Evolutionary conservation across 179 eudicot genomes (phyloP), one percentile per base, ranked within the genome.

Genomic region (Sideroxylon spinosum): DNA sequence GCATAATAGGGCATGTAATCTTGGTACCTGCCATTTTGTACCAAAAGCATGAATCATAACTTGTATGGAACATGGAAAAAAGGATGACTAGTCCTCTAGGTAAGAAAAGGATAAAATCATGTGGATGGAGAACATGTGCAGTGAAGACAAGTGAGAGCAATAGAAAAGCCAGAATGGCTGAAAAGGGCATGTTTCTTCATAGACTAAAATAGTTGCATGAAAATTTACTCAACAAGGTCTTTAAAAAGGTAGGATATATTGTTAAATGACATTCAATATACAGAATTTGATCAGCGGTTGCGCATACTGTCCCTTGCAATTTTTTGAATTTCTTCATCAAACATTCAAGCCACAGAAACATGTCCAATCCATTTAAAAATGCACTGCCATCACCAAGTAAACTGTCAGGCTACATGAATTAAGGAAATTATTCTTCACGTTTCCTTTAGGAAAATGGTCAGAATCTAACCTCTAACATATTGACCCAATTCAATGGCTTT

Each of bases 331-430:
- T 9, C 53, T n/a, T 73, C 4, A 56, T 29, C 13, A 28, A 74
- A 60, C 52, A 29, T 60, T 11, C 68, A 59, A 60, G 64, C 10
- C 64, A 73, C 16, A 73, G 48, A n/a, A n/a, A 17, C 19, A 55
- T 73, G 65, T n/a, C 19, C 9, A 7, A 14, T 22, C 22, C 8
- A 12, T 28, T 2, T 32, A n/a, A 25, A 6, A 13, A 9, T 49
- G 66, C 26, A 73, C 10, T 73, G 20, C 26, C 77, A 74, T 37
- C 52, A 67, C 71, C 25, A 6, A 60, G 64, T 60, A 60, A n/a
- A 60, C 7, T 60, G 11, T 48, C 17, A 71, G 13, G 44, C 56
- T 50, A 23, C 61, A 71, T 69, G 57, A 20, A 1, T 5, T 25
- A 20, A 44, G 20, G 37, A 37, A 60, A 74, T 73, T 29, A 37